These are phyloP conservation scores for Aspergillus quadricinctus DNA, from an alignment of 2,329 filamentous ascomycete genomes.

Conservation along the genomic window DNA sequence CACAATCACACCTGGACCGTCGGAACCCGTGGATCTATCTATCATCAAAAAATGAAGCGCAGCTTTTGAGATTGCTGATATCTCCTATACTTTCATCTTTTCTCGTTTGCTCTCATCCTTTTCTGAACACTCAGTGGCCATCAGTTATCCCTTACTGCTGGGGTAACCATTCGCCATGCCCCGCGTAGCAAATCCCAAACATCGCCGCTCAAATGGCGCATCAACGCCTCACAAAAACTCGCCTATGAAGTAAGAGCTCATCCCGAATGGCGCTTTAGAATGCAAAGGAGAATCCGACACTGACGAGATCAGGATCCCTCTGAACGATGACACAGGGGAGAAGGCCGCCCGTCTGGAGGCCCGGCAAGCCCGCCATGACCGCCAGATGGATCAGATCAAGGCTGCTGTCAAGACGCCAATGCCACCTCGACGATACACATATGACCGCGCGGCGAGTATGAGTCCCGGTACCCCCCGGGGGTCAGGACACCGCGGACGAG, in stretches of 20 bases:
- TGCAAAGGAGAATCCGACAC: slow-evolving; percentile 2
- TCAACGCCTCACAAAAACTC: slow-evolving; percentile 51
- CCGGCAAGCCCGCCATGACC: slow-evolving; percentile 81
- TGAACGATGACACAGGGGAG: slow-evolving; percentile 93
- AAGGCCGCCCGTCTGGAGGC: slow-evolving; percentile 84
- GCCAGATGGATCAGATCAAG: slow-evolving; percentile 88
- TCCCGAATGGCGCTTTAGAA: neutral
- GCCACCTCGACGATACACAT: slow-evolving; percentile 37
- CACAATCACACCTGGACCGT: neutral
- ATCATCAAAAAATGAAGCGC: neutral
- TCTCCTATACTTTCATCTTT: neutral
- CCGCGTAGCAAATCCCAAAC: slow-evolving; percentile 50
- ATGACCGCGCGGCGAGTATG: slow-evolving; percentile 34
- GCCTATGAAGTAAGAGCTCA: slow-evolving; percentile 44
- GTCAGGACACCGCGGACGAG: slow-evolving; percentile 31
- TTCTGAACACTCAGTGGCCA: slow-evolving; percentile 1
- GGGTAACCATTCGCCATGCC: slow-evolving; percentile 45
- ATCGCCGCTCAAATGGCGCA: slow-evolving; percentile 43
- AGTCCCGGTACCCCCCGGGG: slow-evolving; percentile 50
- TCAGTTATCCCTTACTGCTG: slow-evolving; percentile 21
- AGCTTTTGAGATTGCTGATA: neutral
- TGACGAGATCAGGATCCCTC: slow-evolving; percentile 64
- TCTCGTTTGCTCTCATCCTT: neutral
- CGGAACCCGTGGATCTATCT: neutral
- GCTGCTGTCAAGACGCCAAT: slow-evolving; percentile 56